Percentiles rank a stretch among this genome's conserved stretches.
phyloP scores from a whole-genome alignment of 1,284 basidiomycete species.

The Sporisorium iseilematis-ciliati region DNA sequence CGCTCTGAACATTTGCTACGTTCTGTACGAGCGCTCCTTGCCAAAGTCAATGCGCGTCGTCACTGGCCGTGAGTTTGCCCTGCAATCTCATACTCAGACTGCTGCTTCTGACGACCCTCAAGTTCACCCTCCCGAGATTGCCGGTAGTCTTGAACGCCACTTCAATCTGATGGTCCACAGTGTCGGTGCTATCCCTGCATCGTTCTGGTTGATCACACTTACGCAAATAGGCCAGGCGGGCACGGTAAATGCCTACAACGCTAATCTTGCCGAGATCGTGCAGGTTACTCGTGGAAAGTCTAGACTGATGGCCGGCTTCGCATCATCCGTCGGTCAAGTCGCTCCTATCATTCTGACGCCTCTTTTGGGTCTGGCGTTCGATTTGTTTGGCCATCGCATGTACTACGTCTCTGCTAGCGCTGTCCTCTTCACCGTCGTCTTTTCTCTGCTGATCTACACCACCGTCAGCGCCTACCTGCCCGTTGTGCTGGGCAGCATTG shows the following conservation, averaged over 20 bases:
- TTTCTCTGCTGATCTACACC: constrained; percentile 70
- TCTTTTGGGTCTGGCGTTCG: constrained; percentile 64
- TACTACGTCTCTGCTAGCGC: constrained; percentile 64
- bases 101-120: background rate
- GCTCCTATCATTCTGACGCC: constrained; percentile 72
- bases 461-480: constrained; percentile 70
- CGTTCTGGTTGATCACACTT: constrained; percentile 65
- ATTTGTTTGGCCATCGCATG: constrained; percentile 53
- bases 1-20: constrained; percentile 65
- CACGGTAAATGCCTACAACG: constrained; percentile 69
- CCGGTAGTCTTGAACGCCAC: constrained; percentile 1
- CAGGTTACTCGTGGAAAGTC: constrained; percentile 70
- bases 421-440: constrained; percentile 70
- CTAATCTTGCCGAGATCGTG: constrained; percentile 71
- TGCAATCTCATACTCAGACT: constrained; percentile 5
- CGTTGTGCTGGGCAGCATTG: constrained; percentile 70
- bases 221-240: constrained; percentile 69
- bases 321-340: constrained; percentile 69
- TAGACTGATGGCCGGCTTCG: constrained; percentile 71
- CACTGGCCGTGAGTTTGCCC: constrained; percentile 51
- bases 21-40: constrained; percentile 67
- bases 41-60: constrained; percentile 63
- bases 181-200: constrained; percentile 48
- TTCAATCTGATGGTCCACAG: constrained; percentile 19
- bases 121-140: background rate